Percentiles rank a stretch among this genome's conserved stretches.
Conservation (phyloP, 2,329 filamentous ascomycete species). For the Epichloe gansuensis region DNA sequence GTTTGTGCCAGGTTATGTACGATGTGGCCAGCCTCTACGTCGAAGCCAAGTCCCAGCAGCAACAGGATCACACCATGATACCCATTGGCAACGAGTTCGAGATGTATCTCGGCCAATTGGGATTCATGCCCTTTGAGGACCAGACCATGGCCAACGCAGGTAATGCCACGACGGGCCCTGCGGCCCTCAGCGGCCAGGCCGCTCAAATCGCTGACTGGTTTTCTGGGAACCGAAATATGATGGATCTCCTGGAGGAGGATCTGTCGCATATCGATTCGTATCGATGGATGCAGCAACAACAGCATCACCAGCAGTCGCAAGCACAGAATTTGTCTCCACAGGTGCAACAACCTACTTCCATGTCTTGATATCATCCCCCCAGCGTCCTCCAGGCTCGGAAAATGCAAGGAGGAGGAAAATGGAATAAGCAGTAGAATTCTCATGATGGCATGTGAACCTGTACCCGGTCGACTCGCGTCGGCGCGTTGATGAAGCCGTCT, state of each 20-base stretch:
- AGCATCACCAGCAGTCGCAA: slow-evolving; percentile 2
- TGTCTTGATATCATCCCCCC: neutral
- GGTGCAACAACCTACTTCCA: neutral
- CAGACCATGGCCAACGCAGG: slow-evolving; percentile 15
- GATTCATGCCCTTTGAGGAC: slow-evolving; percentile 38
- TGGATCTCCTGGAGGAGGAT: slow-evolving; percentile 53
- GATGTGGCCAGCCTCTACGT: slow-evolving; percentile 51
- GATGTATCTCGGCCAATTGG: slow-evolving; percentile 51
- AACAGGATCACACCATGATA: slow-evolving; percentile 31
- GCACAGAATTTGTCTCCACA: neutral
- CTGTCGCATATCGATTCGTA: slow-evolving; percentile 31
- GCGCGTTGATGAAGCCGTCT: neutral
- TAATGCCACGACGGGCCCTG: slow-evolving; percentile 8
- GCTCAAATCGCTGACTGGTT: slow-evolving; percentile 53
- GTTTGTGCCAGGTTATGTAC: slow-evolving; percentile 49
- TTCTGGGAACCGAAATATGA: slow-evolving; percentile 51
- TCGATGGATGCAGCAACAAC: slow-evolving; percentile 19
- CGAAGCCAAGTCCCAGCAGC: slow-evolving; percentile 42
- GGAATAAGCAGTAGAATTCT: neutral
- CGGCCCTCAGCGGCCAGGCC: slow-evolving; percentile 18
- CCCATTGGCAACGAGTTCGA: slow-evolving; percentile 50
- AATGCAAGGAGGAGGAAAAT: neutral
- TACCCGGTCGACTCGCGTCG: neutral
- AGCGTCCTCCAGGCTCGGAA: neutral
- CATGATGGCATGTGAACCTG: neutral